Base-by-base conservation (phyloP, 129 eudicot species). In the Erigeron canadensis region DNA sequence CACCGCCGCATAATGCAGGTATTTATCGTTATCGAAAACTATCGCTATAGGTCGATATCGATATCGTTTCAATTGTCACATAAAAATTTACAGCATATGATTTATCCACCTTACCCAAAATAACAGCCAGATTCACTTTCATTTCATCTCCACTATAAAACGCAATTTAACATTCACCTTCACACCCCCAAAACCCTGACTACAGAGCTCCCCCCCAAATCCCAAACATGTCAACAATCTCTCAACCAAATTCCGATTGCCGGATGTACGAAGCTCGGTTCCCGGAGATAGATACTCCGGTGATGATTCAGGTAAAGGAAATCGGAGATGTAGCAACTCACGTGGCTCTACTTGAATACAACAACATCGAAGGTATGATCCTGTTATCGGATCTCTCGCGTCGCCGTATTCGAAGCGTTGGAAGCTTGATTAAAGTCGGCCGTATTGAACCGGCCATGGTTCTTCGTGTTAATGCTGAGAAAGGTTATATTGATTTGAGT, bases 361-460 rank as follows among this genome's bases (percentile, higher is more conserved):
- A 87, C 84, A 84, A 80, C 76, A 80, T 87, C 70, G 94, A 87
- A 72, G 94, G 94, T 1, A 87, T 87, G 89, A 87, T 87, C 72
- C 85, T 87, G 12, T 57, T 87, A 37, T 87, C 94, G 4, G 94
- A 87, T 68, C 89, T 87, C 55, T 87, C 94, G 4, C 84, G 94
- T 16, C 87, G 94, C 23, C 94, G 94, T 22, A 87, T 87, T 72
- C 87, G 94, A 6, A 87, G 94, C 28, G 89, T 87, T 42, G 88
- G 88, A 21, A 87, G 94, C 63, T 73, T 87, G 42, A 87, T 87
- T 63, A 82, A 72, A 71, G 89, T 87, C 18, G 94, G 94, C 38
- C 87, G 94, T 50, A 87, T 77, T 46, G 94, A 87, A 41, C 94
- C 94, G 7, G 94, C 88, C 10, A 87, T 87, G 94, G 94, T 87